Conservation (phyloP, 495 filamentous ascomycete species). For the Sporormia fimetaria region DNA sequence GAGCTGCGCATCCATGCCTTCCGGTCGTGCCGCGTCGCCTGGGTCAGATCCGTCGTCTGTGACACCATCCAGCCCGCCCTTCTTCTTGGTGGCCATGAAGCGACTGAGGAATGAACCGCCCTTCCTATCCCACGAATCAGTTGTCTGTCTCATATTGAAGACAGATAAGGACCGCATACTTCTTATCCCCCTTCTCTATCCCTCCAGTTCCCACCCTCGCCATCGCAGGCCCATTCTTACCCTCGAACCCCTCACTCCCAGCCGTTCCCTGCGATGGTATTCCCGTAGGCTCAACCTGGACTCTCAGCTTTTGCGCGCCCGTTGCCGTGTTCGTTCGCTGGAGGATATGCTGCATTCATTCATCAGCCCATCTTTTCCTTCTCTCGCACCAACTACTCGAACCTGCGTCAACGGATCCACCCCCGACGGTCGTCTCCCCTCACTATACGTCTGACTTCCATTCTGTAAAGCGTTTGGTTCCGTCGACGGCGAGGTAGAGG, state of each 20-base stretch:
- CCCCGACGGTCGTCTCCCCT: slow-evolving; percentile 6
- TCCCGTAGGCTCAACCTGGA: slow-evolving; percentile 23
- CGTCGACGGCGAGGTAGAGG: background rate
- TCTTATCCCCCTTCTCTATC: too few species aligned
- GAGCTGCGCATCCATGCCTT: slow-evolving; percentile 70
- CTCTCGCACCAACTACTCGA: slow-evolving; percentile 1
- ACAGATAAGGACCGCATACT: too few species aligned
- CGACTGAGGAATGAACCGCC: slow-evolving; percentile 85
- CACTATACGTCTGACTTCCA: slow-evolving; percentile 7
- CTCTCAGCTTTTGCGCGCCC: slow-evolving; percentile 53
- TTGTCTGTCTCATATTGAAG: too few species aligned
- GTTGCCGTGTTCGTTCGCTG: slow-evolving; percentile 69
- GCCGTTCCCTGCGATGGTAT: too few species aligned
- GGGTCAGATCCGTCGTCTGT: slow-evolving; percentile 63
- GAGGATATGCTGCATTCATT: slow-evolving; percentile 69
- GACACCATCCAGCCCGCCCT: slow-evolving; percentile 43
- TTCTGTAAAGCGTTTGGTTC: slow-evolving; percentile 9
- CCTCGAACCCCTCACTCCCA: too few species aligned
- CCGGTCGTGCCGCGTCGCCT: slow-evolving; percentile 52
- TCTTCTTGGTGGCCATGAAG: slow-evolving; percentile 71
- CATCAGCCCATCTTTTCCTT: slow-evolving; percentile 2
- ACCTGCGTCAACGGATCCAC: slow-evolving; percentile 30
- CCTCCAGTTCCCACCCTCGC: too few species aligned
- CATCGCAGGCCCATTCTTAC: too few species aligned
- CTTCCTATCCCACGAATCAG: too few species aligned